Conservation (phyloP, 805 yeast species). For the Limtongia smithiae region DNA sequence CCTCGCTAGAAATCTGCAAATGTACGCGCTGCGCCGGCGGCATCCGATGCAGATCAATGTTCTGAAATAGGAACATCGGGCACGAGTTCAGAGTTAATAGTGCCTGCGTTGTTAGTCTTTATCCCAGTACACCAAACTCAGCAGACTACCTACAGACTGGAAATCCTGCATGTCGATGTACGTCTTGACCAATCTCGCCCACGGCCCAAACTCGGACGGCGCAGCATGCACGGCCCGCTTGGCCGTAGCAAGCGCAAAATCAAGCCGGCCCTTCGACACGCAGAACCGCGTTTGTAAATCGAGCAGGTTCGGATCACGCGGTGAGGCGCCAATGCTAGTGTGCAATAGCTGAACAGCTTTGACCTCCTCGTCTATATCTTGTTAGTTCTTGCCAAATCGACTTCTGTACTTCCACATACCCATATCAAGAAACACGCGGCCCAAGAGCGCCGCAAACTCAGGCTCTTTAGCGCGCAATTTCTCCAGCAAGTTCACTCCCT, state of each 20-base stretch:
- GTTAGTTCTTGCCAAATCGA: no score
- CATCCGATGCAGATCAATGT: slow-evolving; percentile 46
- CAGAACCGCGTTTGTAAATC: slow-evolving; percentile 64
- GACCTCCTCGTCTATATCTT: slow-evolving; percentile 47
- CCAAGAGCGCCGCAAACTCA: slow-evolving; percentile 49
- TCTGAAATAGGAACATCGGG: slow-evolving; percentile 58
- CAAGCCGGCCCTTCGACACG: slow-evolving; percentile 50
- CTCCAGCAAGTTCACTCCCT: slow-evolving; percentile 57
- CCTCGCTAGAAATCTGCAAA: slow-evolving; percentile 54
- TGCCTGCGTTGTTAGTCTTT: slow-evolving; percentile 41
- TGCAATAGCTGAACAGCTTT: slow-evolving; percentile 48
- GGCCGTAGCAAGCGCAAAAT: slow-evolving; percentile 58
- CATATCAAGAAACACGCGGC: slow-evolving; percentile 34
- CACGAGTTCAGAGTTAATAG: slow-evolving; percentile 66
- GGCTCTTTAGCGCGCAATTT: slow-evolving; percentile 53
- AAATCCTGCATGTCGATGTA: slow-evolving; percentile 56
- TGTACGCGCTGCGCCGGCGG: slow-evolving; percentile 45
- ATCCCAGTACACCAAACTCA: background rate
- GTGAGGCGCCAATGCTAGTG: slow-evolving; percentile 40
- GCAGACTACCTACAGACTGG: slow-evolving; percentile 29
- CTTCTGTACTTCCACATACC: slow-evolving; percentile 2
- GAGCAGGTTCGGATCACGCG: slow-evolving; percentile 58
- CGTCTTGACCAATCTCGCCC: slow-evolving; percentile 63
- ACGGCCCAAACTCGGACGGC: slow-evolving; percentile 73
- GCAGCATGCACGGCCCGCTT: slow-evolving; percentile 57